Evolutionary conservation across 768 basidiomycete genomes (phyloP), one percentile per base, ranked within the genome.

Genomic region (Tremella yokohamensis): DNA sequence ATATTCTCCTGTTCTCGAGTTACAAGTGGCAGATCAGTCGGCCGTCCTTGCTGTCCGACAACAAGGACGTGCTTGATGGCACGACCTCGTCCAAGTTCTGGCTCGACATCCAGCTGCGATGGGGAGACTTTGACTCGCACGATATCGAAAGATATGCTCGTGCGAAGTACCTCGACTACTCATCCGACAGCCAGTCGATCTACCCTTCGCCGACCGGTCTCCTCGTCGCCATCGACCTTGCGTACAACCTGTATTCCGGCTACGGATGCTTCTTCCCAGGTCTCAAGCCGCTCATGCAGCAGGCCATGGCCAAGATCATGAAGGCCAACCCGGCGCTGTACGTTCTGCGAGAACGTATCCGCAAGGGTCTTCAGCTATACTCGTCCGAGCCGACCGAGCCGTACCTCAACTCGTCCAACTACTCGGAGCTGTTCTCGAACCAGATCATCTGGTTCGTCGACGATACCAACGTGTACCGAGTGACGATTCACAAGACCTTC

Each of bases 361-460:
- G 96, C 68, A 99, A 99, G 79, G 94, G 93, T 76, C 83, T 99
- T 19, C 96, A 98, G 76, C 81, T 99, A 18, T 99, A 99, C 78
- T 98, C 94, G 9, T 98, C 96, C 24, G 96, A 99, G 77, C 94
- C 96, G 8, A 99, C 96, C 20, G 96, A 99, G 76, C 96, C 96
- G 49, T 98, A 99, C 79, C 81, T 99, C 68, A 98, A 96, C 82
- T 97, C 93, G 70, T 93, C 94, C 80, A 79, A 79, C 73, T 79
- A 93, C 76, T 93, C 91, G 1, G 91, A 96, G 77, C 78, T 96
- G 50, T 96, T 96, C 82, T 92, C 90, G 1, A 99, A 98, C 78
- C 94, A 98, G 77, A 97, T 98, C 75, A 96, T 94, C 58, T 97
- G 90, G 94, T 98, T 98, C 72, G 93, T 99, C 63, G 96, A 99